A percentile compares a stretch with the other conserved stretches of the same genome.
phyloP scores from a whole-genome alignment of 2,329 filamentous ascomycete genomes.

The Biscogniauxia marginata region DNA sequence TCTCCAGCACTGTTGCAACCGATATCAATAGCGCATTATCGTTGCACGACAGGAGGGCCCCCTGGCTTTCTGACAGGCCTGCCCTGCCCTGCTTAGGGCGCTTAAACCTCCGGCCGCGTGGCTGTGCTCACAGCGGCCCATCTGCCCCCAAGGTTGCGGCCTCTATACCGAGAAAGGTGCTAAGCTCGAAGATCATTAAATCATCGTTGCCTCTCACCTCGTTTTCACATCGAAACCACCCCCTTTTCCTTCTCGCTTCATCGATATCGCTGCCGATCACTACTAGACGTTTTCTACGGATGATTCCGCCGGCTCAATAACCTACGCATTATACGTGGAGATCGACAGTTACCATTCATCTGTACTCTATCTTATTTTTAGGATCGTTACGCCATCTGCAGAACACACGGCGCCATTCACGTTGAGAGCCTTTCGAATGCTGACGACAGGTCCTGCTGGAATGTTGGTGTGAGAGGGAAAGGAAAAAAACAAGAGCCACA shows the following conservation, averaged over 20 bases:
- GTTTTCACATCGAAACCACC: conserved; percentile 1
- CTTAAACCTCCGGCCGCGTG: background rate
- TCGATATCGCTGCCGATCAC: background rate
- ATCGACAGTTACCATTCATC: background rate
- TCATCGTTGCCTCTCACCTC: conserved; percentile 5
- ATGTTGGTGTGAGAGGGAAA: background rate
- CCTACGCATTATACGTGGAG: background rate
- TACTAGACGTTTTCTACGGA: background rate
- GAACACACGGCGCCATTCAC: background rate
- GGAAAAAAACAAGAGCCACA: background rate
- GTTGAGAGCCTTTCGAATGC: too few species aligned
- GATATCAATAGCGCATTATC: background rate
- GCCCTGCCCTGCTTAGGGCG: background rate
- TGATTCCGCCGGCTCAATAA: background rate
- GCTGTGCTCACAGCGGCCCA: conserved; percentile 7
- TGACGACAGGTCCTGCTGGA: too few species aligned
- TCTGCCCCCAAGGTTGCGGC: conserved; percentile 5
- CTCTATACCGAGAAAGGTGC: conserved; percentile 11
- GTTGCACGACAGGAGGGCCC: background rate
- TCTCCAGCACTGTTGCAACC: background rate
- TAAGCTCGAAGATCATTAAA: conserved; percentile 11
- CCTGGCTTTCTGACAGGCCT: background rate
- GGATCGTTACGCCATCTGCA: background rate
- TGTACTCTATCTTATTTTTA: background rate
- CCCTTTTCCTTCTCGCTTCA: background rate